Evolutionary conservation across 2,329 filamentous ascomycete genomes (phyloP), one percentile per base, ranked within the genome.

Genomic region (Exophiala bonariae): DNA sequence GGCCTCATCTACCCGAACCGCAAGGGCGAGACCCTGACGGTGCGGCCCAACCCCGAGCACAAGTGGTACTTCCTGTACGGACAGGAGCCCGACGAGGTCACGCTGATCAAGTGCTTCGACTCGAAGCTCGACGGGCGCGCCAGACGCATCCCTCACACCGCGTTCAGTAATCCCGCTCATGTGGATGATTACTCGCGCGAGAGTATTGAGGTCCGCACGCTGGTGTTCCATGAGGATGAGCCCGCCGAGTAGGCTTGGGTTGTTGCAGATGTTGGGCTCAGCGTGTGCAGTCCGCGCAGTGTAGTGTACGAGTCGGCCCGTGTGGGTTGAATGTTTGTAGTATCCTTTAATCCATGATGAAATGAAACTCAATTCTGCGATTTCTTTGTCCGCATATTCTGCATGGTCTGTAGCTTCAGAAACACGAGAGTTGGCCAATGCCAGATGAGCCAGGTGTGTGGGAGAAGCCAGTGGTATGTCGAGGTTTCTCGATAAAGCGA

Each of bases 31-130:
- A 79, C 75, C 9, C 75, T 72, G 50, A 53, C 60, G 0, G 72
- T 79, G 2, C 65, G 64, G n/a, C 55, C 74, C 41, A 68, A 70
- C 48, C 55, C 60, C 0, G 45, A 54, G 2, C 75, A 79, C 31
- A 67, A 64, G 57, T 82, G 78, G 78, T 77, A 74, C 59, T 82
- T 78, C 61, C 69, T 76, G 50, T 69, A 69, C 38, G 69, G 68
- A 1, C 73, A 81, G 59, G 70, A 66, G 0, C 77, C 78, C 0
- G 68, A 76, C 3, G 72, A 84, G 65, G 75, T 79, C 3, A 68
- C 79, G 3, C 57, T 84, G 34, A 80, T 84, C 63, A 84, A 83
- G 62, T 82, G 78, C 57, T 83, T 77, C 58, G 81, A 84, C 61
- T 78, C 69, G 19, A 78, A 80, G 68, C 67, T 67, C 18, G 78